These are phyloP conservation scores for Nemophila menziesii DNA, from an alignment of 257 asterid genomes.

Conservation along the genomic window DNA sequence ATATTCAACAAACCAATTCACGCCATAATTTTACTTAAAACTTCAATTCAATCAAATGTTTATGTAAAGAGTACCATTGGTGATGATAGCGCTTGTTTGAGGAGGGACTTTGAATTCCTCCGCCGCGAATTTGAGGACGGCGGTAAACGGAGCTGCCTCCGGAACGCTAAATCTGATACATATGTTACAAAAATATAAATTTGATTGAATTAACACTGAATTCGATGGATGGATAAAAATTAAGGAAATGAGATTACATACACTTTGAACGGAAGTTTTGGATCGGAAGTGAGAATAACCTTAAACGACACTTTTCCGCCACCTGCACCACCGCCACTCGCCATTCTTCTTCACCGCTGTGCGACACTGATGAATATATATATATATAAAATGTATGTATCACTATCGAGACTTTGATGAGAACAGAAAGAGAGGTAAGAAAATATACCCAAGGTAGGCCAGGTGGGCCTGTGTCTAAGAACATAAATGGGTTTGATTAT, in stretches of 20 bases:
- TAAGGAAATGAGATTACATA: conserved; percentile 17
- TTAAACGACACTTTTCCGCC: conserved; percentile 97
- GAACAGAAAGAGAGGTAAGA: no score
- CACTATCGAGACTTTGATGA: no score
- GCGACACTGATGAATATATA: background rate
- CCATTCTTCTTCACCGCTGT: conserved; percentile 25
- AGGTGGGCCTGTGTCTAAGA: no score
- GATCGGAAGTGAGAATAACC: conserved; percentile 92
- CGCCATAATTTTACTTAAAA: background rate
- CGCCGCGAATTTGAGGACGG: conserved; percentile 89
- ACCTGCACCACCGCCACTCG: conserved; percentile 38
- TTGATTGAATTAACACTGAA: background rate
- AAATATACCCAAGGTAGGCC: no score
- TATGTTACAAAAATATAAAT: background rate
- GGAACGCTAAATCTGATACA: conserved; percentile 81
- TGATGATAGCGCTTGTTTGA: conserved; percentile 90
- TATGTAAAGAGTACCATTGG: conserved; percentile 41
- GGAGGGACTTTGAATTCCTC: conserved; percentile 99
- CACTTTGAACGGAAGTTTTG: conserved; percentile 98
- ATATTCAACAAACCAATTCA: background rate
- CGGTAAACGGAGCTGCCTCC: conserved; percentile 95
- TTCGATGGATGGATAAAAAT: background rate
- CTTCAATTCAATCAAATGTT: background rate
- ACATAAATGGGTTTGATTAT: no score
- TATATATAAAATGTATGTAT: no score